Conservation (phyloP, 129 eudicot species). For the Erigeron canadensis region DNA sequence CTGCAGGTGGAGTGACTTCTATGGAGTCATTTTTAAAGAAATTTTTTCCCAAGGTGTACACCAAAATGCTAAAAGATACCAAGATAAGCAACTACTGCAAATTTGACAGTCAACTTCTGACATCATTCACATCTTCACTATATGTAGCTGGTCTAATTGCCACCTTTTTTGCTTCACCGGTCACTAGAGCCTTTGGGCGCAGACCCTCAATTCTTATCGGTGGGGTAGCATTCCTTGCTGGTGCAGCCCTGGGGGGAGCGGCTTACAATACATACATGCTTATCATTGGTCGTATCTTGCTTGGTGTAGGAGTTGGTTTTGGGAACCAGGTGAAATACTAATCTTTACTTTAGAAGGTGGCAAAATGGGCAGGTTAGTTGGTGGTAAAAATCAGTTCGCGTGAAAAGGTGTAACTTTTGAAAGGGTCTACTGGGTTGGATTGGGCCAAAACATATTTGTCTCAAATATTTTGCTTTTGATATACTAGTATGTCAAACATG, state of each 20-base stretch:
- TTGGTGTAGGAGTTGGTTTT: constrained; percentile 75
- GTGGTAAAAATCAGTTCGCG: not conserved
- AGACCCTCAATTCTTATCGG: constrained; percentile 59
- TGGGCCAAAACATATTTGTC: not conserved
- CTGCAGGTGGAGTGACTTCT: constrained; percentile 64
- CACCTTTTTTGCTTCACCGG: constrained; percentile 55
- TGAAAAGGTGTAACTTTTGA: not conserved
- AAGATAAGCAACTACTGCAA: constrained; percentile 61
- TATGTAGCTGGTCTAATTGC: constrained; percentile 58
- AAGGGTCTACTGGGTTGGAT: not conserved
- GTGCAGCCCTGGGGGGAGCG: constrained; percentile 58
- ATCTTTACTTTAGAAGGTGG: not conserved
- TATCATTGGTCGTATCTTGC: constrained; percentile 59
- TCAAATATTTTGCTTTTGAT: not conserved
- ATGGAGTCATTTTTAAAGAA: constrained; percentile 60
- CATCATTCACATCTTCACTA: constrained; percentile 51
- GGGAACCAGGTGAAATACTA: constrained; percentile 50
- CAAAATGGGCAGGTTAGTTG: not conserved
- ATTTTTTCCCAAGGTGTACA: constrained; percentile 54
- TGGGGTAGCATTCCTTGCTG: constrained; percentile 50
- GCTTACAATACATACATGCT: constrained; percentile 59
- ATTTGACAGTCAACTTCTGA: constrained; percentile 52
- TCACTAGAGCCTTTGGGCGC: constrained; percentile 59
- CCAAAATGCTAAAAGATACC: constrained; percentile 41
- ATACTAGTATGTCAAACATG: not conserved